phyloP scores from a whole-genome alignment of 179 eudicot genomes.

The Camellia oleifera region DNA sequence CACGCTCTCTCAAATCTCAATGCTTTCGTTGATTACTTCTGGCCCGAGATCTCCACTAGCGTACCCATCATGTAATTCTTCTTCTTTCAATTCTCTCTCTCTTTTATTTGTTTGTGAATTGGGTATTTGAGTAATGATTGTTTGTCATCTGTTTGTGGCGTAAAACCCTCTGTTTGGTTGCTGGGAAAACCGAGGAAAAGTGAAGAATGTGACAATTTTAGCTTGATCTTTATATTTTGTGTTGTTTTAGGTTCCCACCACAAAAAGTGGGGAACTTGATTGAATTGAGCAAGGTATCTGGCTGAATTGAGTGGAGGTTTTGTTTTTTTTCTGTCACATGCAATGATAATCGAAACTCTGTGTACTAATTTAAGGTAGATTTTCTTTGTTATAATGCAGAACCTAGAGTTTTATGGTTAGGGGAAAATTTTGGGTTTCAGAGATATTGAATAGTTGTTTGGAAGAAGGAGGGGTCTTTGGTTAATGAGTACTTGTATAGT shows the following conservation, averaged over 20 bases:
- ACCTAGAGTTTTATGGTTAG: not conserved
- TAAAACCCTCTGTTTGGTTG: not conserved
- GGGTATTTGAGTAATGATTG: not conserved
- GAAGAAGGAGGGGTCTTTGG: not conserved
- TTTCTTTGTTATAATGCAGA: not conserved
- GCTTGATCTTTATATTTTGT: not conserved
- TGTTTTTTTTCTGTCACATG: not conserved
- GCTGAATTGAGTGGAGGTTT: slow-evolving; percentile 3
- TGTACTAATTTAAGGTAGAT: not conserved
- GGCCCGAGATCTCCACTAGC: slow-evolving; percentile 96
- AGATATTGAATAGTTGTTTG: not conserved
- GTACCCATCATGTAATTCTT: slow-evolving; percentile 65
- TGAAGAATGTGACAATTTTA: not conserved
- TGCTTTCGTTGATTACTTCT: slow-evolving; percentile 59
- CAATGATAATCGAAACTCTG: too few relatives aligned
- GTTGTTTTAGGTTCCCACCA: not conserved
- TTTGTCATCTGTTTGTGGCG: not conserved
- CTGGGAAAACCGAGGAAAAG: not conserved
- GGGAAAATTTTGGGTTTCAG: not conserved
- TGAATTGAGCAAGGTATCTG: not conserved
- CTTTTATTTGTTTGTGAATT: not conserved
- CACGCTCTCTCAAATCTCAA: slow-evolving; percentile 84
- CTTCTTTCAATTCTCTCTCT: not conserved
- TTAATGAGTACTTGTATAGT: not conserved
- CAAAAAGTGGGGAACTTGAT: too few relatives aligned